phyloP scores from a whole-genome alignment of 768 basidiomycete species.

The Tulasnella sp. region DNA sequence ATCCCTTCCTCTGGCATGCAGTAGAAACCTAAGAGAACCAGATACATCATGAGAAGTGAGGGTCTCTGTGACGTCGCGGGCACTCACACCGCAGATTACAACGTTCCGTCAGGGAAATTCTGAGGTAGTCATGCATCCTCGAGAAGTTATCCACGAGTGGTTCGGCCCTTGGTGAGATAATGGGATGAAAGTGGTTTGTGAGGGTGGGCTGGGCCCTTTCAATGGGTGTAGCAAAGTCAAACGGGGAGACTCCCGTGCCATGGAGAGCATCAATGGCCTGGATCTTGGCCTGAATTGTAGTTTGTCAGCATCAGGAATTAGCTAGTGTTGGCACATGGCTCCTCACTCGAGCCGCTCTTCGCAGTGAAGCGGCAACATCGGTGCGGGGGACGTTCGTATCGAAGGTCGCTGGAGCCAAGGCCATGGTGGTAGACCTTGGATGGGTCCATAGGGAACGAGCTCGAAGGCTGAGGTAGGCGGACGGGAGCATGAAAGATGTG shows the following conservation, averaged over 20 bases:
- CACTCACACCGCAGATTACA: conserved; percentile 79
- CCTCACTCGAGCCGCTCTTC: background rate
- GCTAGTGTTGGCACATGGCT: background rate
- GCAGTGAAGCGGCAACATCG: background rate
- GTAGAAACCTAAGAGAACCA: conserved; percentile 64
- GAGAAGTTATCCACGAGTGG: conserved; percentile 59
- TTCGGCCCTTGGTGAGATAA: background rate
- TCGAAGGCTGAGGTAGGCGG: background rate
- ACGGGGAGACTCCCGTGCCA: background rate
- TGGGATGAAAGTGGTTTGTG: background rate
- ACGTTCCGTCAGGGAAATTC: conserved; percentile 79
- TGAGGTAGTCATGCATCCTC: conserved; percentile 77
- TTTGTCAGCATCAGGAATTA: background rate
- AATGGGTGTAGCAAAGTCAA: background rate
- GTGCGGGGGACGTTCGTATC: background rate
- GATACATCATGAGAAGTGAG: background rate
- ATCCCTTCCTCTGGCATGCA: conserved; percentile 85
- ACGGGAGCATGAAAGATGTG: background rate
- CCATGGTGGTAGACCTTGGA: background rate
- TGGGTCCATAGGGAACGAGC: background rate
- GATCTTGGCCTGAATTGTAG: background rate
- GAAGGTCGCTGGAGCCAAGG: background rate
- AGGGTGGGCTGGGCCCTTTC: background rate
- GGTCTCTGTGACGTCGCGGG: background rate
- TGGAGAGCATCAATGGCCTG: background rate